Base-by-base conservation (phyloP, 257 asterid genomes). In the Capsicum chinense region DNA sequence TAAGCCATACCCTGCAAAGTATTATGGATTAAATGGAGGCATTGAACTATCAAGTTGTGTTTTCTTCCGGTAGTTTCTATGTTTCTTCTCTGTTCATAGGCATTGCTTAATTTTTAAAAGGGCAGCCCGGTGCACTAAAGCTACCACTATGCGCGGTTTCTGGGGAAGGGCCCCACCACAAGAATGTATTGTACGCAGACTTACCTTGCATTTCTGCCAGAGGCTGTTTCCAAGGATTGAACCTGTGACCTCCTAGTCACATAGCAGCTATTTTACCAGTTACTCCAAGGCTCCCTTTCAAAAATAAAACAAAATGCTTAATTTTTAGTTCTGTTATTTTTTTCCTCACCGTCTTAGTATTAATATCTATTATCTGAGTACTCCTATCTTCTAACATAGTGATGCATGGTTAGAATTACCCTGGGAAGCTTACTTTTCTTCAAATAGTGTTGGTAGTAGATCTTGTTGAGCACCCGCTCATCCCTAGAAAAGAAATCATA, bases 381-480 rank as follows among this genome's bases (percentile, higher is more conserved):
- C 42, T 39, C 79, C 79, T 9, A 42, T 42, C 56, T 16, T 69
- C 33, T 42, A 42, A 19, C 68, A 62, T n/a, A 19, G 37, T 62
- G 33, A 26, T 68, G 37, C 26, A 37, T 68, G 47, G 74, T 37
- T 68, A 39, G 52, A 68, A 68, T 68, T 37, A 68, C 78, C 74
- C 54, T 68, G 78, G 19, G 52, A 21, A 21, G 39, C 69, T 3
- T 68, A 39, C 26, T 68, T 37, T 64, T 69, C 26, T 39, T 69
- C 78, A 1, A 7, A 68, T 69, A 39, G 52, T 37, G 52, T 15
- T 15, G 47, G 60, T 76, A 48, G n/a, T 73, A 73, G 81, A 76
- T 76, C 48, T 52, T 76, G 63, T 76, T 52, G n/a, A 52, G 81
- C 8, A 76, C 63, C 42, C 63, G 7, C 47, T 54, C 81, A 39